Evolutionary conservation across 2,329 filamentous ascomycete species (phyloP), one percentile per base, ranked within the genome.

Genomic region (Talaromyces albobiverticillius): DNA sequence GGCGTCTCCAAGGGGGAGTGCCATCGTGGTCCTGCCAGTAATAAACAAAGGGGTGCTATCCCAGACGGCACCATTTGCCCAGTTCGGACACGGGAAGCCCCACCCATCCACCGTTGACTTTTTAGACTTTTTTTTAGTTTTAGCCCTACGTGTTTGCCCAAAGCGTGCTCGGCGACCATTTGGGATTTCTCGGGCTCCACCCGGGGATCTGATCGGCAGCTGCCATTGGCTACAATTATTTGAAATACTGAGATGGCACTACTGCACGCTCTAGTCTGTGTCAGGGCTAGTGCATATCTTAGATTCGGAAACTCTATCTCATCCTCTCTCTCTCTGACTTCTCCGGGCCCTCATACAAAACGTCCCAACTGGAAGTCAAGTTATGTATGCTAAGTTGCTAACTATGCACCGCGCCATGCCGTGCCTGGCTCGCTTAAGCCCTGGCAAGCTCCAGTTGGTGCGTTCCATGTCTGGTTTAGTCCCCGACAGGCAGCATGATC

Each of bases 261-360:
- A 41, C 18, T 6, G 3, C 22, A 18, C n/a, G n/a, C n/a, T n/a
- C n/a, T n/a, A n/a, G n/a, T n/a, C n/a, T n/a, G 11, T 3, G 36
- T 42, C 13, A 10, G 36, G 14, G 0, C 13, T 51, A 55, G 48
- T 34, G 42, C 42, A 43, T 46, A 55, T 55, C 53, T 55, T 26
- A 48, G 47, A 51, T 48, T 36, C 31, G 32, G 4, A 51, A 52
- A 55, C 53, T 55, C 48, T 51, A 55, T 55, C 48, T 55, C 38
- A 43, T 45, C 38, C 20, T 49, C 31, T 11, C 32, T n/a, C n/a
- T n/a, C n/a, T n/a, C n/a, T n/a, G n/a, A n/a, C n/a, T n/a, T n/a
- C n/a, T n/a, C n/a, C n/a, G n/a, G n/a, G n/a, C n/a, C n/a, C n/a
- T n/a, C n/a, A n/a, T n/a, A n/a, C n/a, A n/a, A n/a, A n/a, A n/a